These are phyloP conservation scores for Fusarium sacchari DNA, from an alignment of 2,329 filamentous ascomycete genomes.

Conservation along the genomic window DNA sequence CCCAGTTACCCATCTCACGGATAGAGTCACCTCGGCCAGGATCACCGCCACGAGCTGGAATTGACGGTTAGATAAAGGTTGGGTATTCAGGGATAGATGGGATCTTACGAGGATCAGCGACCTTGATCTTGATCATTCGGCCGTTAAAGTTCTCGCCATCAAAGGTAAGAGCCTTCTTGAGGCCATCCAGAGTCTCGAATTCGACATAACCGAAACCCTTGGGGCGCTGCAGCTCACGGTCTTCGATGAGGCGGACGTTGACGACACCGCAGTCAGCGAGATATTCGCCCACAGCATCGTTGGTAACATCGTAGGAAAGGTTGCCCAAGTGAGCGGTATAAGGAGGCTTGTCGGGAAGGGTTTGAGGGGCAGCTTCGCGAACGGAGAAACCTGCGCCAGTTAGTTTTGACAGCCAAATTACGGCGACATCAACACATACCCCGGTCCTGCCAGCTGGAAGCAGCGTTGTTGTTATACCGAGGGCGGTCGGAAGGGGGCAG, in stretches of 20 bases:
- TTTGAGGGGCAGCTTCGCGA: constrained; percentile 78
- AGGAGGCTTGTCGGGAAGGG: constrained; percentile 87
- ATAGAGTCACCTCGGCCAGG: constrained; percentile 65
- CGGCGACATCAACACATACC: constrained; percentile 47
- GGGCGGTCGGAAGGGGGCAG: constrained; percentile 62
- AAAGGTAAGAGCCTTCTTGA: constrained; percentile 88
- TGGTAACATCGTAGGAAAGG: constrained; percentile 92
- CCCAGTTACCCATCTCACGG: constrained; percentile 90
- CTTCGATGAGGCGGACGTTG: constrained; percentile 95
- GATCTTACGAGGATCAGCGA: constrained; percentile 93
- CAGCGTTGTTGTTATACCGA: constrained; percentile 46
- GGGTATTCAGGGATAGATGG: background rate
- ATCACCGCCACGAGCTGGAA: constrained; percentile 82
- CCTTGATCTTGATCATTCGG: constrained; percentile 89
- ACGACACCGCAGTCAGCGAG: constrained; percentile 86
- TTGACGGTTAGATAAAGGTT: constrained; percentile 49
- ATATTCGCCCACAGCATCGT: constrained; percentile 84
- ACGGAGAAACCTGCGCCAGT: constrained; percentile 61
- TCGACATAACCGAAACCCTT: constrained; percentile 99
- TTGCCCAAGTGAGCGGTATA: constrained; percentile 97
- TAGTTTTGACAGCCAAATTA: constrained; percentile 21
- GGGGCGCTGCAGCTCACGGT: constrained; percentile 90
- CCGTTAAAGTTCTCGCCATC: constrained; percentile 87
- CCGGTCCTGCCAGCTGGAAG: constrained; percentile 56
- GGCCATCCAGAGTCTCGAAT: constrained; percentile 85